Evolutionary conservation across 441 rosid species (phyloP), one percentile per base, ranked within the genome.

Genomic region (Erysimum cheiri): DNA sequence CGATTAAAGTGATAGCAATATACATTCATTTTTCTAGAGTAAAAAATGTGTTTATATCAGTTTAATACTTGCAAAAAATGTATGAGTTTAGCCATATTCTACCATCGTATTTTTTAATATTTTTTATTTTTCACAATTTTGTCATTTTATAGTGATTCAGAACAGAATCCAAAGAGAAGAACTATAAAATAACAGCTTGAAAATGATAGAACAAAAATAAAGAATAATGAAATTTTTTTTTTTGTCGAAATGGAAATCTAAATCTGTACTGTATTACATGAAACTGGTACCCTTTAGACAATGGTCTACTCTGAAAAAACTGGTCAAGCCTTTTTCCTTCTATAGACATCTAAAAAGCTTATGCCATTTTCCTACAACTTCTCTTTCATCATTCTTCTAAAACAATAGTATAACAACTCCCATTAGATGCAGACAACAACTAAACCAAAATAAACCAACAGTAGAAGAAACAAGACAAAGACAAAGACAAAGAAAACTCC

Each of bases 301-400:
- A 69, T 62, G 65, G 67, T 55, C 74, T 50, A 69, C 35, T 69
- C 49, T 26, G 53, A 32, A 14, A 35, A 69, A 58, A 75, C 71
- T 64, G 67, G 79, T 70, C 71, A 70, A 75, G 71, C 50, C 57
- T 57, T 70, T 75, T 70, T 49, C 71, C 71, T 43, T 75, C 63
- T 75, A 33, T 53, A 74, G 73, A 67, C 53, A 36, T 46, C 60
- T 64, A 64, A 59, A 69, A 64, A 67, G 58, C 70, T 28, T 69
- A 39, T 47, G 40, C 61, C 53, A 69, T 62, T 75, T 69, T 56
- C 33, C 39, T 56, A 69, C 48, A 33, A 31, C 67, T 11, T 15
- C 54, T 37, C 66, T 55, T 62, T 61, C 39, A 43, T 46, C 49
- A 19, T 59, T 53, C 59, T 67, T 52, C 46, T 31, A 19, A 37